Percentiles rank a stretch among this genome's conserved stretches.
Evolutionary conservation across 2,329 filamentous ascomycete genomes (phyloP).

Genomic region (Colletotrichum higginsianum): DNA sequence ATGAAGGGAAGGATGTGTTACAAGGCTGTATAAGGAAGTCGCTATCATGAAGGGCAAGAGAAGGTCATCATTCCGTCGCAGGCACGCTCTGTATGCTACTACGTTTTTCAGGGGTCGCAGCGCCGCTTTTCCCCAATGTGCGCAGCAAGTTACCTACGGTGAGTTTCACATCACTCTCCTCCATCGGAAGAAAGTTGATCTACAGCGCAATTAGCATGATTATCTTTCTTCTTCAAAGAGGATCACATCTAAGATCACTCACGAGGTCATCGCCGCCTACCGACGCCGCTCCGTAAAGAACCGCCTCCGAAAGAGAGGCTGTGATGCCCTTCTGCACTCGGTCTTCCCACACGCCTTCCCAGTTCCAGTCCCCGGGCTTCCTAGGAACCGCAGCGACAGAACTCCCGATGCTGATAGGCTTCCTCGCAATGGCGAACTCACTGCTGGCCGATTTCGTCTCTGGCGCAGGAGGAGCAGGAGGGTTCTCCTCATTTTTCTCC

Average conservation of each 20-base stretch:
- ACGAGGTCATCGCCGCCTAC: slow-evolving; percentile 57
- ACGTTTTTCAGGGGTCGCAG: slow-evolving; percentile 43
- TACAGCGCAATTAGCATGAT: slow-evolving; percentile 48
- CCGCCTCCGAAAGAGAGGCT: slow-evolving; percentile 82
- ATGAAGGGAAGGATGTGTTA: slow-evolving; percentile 16
- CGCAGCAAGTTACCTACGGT: slow-evolving; percentile 72
- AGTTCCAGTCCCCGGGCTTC: slow-evolving; percentile 91
- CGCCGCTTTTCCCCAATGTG: slow-evolving; percentile 57
- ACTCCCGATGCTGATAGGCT: slow-evolving; percentile 27
- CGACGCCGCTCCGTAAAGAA: slow-evolving; percentile 77
- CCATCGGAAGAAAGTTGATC: slow-evolving; percentile 78
- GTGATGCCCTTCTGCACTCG: slow-evolving; percentile 85
- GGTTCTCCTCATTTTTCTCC: slow-evolving; percentile 44
- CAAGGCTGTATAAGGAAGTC: slow-evolving; percentile 36
- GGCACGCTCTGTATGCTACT: slow-evolving; percentile 36
- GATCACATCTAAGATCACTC: slow-evolving; percentile 5
- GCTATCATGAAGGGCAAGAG: slow-evolving; percentile 24
- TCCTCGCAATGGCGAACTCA: slow-evolving; percentile 41
- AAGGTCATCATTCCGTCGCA: slow-evolving; percentile 28
- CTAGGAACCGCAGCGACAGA: slow-evolving; percentile 50
- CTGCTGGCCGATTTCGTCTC: slow-evolving; percentile 14
- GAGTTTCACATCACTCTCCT: slow-evolving; percentile 70
- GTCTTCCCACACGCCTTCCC: slow-evolving; percentile 97
- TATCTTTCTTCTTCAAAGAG: background rate
- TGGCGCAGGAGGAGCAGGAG: slow-evolving; percentile 8